Conservation (phyloP, 441 rosid genomes). For the Pelargonium fulgidum region DNA sequence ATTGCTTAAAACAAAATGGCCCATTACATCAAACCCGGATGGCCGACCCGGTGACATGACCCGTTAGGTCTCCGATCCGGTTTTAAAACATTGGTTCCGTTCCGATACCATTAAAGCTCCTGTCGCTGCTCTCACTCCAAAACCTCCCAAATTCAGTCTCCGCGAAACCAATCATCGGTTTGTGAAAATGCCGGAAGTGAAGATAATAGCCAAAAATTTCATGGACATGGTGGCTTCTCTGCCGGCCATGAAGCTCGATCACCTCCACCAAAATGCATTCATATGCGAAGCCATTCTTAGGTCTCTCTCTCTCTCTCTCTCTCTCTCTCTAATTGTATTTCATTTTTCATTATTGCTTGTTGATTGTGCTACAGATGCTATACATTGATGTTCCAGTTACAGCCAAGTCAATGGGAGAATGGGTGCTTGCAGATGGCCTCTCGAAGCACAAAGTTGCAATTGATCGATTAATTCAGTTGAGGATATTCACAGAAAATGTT, state of each 20-base stretch:
- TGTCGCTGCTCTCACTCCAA: no score
- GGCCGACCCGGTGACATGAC: no score
- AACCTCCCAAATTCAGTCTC: no score
- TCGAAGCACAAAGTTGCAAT: slow-evolving; percentile 77
- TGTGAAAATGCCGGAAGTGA: slow-evolving; percentile 65
- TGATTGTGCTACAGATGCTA: slow-evolving; percentile 38
- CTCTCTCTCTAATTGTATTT: background rate
- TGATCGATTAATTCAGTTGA: slow-evolving; percentile 66
- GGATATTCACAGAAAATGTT: slow-evolving; percentile 43
- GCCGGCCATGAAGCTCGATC: slow-evolving; percentile 79
- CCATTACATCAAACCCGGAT: no score
- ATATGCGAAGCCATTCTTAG: slow-evolving; percentile 95
- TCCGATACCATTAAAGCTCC: no score
- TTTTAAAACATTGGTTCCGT: no score
- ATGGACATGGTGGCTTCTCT: slow-evolving; percentile 97
- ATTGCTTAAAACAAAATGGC: no score
- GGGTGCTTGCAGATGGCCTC: slow-evolving; percentile 69
- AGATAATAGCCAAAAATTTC: slow-evolving; percentile 80
- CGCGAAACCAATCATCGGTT: no score
- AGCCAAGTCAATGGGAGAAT: slow-evolving; percentile 53
- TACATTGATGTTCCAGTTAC: slow-evolving; percentile 51
- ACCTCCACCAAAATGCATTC: slow-evolving; percentile 71
- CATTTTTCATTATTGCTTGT: background rate
- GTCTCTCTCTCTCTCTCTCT: no score
- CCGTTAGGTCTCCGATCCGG: no score